Conservation (phyloP, 176 grass and related monocot species). For the Stipa capillata region DNA sequence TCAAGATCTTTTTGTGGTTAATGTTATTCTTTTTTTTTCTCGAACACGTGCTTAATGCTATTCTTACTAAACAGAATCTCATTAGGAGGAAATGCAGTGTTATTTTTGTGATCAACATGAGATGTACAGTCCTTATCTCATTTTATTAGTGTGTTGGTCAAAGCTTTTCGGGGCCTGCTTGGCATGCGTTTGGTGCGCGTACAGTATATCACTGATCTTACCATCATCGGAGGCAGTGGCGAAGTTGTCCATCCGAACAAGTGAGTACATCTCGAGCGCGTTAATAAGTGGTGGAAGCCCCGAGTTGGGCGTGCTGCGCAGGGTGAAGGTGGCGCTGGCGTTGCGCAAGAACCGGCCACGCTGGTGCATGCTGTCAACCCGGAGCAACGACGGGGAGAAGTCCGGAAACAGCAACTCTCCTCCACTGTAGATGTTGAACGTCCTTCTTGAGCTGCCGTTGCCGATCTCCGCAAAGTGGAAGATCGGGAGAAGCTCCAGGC, state of each 20-base stretch:
- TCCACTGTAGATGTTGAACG: neutral
- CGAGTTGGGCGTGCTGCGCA: neutral
- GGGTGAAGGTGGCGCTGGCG: accelerated
- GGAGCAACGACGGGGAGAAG: neutral
- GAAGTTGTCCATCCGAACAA: neutral
- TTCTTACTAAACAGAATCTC: no score
- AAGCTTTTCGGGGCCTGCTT: no score
- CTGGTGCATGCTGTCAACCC: neutral
- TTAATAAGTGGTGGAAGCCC: slow-evolving; percentile 11
- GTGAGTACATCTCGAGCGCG: neutral
- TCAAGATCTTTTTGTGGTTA: no score
- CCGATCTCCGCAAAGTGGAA: slow-evolving; percentile 21
- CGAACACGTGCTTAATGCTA: no score
- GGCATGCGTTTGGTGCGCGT: neutral
- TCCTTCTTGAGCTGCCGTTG: neutral
- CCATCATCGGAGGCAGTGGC: neutral
- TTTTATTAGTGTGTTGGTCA: no score
- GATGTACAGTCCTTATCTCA: no score
- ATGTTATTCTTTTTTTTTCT: no score
- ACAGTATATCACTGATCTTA: neutral
- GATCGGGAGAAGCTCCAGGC: neutral
- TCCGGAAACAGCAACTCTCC: accelerated
- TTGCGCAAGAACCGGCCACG: neutral
- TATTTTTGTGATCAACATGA: neutral
- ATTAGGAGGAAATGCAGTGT: no score